Evolutionary conservation across 2,329 filamentous ascomycete genomes (phyloP).

Genomic region (Pyrenophora tritici-repentis): DNA sequence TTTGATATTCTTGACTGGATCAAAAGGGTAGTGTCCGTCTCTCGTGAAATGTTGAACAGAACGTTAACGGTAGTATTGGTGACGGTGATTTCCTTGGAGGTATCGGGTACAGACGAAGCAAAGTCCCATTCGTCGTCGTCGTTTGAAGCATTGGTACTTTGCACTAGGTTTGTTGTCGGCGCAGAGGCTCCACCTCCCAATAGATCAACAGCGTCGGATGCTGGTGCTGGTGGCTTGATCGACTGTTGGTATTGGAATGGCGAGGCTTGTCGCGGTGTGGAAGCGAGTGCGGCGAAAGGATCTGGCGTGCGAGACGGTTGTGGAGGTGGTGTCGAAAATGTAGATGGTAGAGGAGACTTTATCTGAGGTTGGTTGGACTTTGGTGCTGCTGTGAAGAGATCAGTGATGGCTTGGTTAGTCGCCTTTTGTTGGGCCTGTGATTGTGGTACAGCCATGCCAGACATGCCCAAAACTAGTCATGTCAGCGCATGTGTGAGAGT

Average conservation of each 20-base stretch:
- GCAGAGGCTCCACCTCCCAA: constrained; percentile 41
- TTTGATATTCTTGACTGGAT: constrained; percentile 86
- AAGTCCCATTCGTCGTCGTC: constrained; percentile 98
- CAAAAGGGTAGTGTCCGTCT: constrained; percentile 62
- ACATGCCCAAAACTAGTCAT: constrained; percentile 37
- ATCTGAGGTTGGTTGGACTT: constrained; percentile 47
- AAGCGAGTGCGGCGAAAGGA: constrained; percentile 65
- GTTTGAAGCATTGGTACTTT: constrained; percentile 60
- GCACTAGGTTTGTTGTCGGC: constrained; percentile 33
- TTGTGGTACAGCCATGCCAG: constrained; percentile 39
- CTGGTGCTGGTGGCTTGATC: constrained; percentile 42
- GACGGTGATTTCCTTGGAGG: constrained; percentile 69
- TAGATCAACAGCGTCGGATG: constrained; percentile 42
- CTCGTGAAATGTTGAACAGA: constrained; percentile 71
- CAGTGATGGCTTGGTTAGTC: constrained; percentile 58
- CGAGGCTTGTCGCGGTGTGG: constrained; percentile 57
- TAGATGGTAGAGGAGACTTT: constrained; percentile 53
- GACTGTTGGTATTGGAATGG: constrained; percentile 57
- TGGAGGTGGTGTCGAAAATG: constrained; percentile 45
- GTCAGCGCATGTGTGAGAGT: constrained; percentile 13
- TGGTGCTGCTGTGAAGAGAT: constrained; percentile 61
- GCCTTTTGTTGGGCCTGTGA: constrained; percentile 48
- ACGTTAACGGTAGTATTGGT: constrained; percentile 73
- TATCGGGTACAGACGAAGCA: constrained; percentile 78
- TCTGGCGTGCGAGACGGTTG: constrained; percentile 51